Evolutionary conservation across 257 asterid species (phyloP).

Genomic region (Solanum piurae): DNA sequence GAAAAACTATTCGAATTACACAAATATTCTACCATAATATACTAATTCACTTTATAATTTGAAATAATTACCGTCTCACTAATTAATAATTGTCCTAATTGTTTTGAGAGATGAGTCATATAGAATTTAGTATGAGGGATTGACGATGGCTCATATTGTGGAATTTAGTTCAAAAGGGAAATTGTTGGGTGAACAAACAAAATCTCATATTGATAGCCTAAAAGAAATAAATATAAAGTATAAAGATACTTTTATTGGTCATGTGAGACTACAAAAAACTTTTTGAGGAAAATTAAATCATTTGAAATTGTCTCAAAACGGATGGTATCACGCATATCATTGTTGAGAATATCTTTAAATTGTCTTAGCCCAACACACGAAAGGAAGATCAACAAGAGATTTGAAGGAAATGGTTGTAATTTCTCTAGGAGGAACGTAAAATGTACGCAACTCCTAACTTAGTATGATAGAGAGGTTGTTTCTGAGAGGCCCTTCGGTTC

Average conservation of each 20-base stretch:
- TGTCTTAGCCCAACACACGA: background rate
- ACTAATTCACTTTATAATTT: no score
- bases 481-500: accelerated
- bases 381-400: background rate
- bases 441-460: no score
- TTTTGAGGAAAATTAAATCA: background rate
- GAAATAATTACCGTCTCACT: background rate
- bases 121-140: background rate
- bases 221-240: background rate
- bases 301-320: background rate
- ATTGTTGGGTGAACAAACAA: background rate
- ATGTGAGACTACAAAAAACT: no score
- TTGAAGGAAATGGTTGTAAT: background rate
- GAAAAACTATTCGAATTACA: background rate
- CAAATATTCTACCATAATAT: no score
- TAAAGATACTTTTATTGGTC: background rate
- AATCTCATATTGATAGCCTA: background rate
- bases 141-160: background rate
- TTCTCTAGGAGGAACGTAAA: background rate
- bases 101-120: background rate
- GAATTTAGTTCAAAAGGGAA: background rate
- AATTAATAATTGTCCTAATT: no score
- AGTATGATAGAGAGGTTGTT: no score
- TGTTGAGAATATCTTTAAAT: no score
- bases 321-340: background rate